These are phyloP conservation scores for Gautieria morchelliformis DNA, from an alignment of 768 basidiomycete species.

Conservation along the genomic window DNA sequence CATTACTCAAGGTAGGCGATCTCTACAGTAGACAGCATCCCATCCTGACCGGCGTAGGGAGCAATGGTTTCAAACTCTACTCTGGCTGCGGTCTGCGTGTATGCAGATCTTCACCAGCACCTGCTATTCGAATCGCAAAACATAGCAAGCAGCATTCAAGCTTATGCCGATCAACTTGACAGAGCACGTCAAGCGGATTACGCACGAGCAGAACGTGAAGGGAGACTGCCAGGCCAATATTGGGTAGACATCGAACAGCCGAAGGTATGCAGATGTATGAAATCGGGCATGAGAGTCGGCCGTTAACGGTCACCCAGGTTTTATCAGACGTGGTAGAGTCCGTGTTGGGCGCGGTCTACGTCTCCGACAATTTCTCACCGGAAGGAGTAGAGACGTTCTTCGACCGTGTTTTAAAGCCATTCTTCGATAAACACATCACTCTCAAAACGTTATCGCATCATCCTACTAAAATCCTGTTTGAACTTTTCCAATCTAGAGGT, in stretches of 20 bases:
- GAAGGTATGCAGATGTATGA: conserved; percentile 39
- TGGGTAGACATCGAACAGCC: conserved; percentile 73
- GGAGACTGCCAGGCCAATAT: conserved; percentile 52
- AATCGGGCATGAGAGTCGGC: background rate
- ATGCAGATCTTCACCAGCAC: conserved; percentile 53
- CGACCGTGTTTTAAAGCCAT: conserved; percentile 59
- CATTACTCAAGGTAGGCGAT: conserved; percentile 56
- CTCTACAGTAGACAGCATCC: background rate
- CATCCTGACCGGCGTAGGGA: conserved; percentile 32
- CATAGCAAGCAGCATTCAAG: conserved; percentile 39
- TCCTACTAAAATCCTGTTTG: conserved; percentile 67
- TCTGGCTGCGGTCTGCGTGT: conserved; percentile 67
- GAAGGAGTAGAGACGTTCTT: conserved; percentile 57
- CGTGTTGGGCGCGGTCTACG: conserved; percentile 66
- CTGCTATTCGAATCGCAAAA: conserved; percentile 48
- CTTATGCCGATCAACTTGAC: conserved; percentile 42
- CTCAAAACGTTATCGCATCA: conserved; percentile 66
- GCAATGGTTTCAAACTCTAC: conserved; percentile 82
- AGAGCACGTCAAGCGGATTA: conserved; percentile 36
- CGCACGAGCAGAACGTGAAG: conserved; percentile 36
- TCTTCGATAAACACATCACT: conserved; percentile 68
- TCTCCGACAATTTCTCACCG: conserved; percentile 62
- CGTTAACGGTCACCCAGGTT: conserved; percentile 30
- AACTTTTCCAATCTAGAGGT: conserved; percentile 61
- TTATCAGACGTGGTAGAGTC: conserved; percentile 78